Base-by-base conservation (phyloP, 257 asterid genomes). In the Osmanthus fragrans region DNA sequence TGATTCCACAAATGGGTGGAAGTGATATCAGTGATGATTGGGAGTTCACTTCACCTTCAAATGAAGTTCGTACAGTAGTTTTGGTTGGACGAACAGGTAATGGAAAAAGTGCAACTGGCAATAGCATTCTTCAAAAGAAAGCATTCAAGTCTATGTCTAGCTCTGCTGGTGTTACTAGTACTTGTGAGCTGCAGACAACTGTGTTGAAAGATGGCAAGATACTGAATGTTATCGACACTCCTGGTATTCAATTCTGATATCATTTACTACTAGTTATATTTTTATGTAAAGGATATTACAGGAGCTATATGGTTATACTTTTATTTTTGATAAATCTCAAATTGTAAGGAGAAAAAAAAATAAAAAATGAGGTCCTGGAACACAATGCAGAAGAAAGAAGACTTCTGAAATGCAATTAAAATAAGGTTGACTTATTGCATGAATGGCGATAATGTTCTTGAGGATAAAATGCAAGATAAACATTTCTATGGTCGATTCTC, bases 41-140 rank as follows among this genome's bases (percentile, higher is more conserved):
- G 97, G 97, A 94, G 88, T 76, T 92, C 42, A 70, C 91, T 5
- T 79, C 90, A 12, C 82, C 88, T 58, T 45, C 79, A 3, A 85
- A 42, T 83, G 91, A 79, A 23, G 88, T 85, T 76, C 85, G 90
- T 34, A 94, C 97, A 13, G 74, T 92, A 51, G 97, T 92, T 78
- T 83, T 94, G 76, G 94, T 92, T 67, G 99, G 98, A n/a, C 76
- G 95, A 49, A 92, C 97, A 0, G 99, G 99, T 40, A 92, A 90
- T 80, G 99, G 99, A 0, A 94, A 92, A 79, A 94, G 99, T 76
- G 99, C 99, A 9, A 92, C 97, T 0, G 97, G 97, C 58, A 94
- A 94, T 79, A 92, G 96, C 75, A 92, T 94, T 70, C 82, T 94
- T n/a, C 58, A 88, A 47, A 81, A 72, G 68, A 87, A 77, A 87